Conservation (phyloP, 148 eudicot genomes). For the Amaranthus palmeri region DNA sequence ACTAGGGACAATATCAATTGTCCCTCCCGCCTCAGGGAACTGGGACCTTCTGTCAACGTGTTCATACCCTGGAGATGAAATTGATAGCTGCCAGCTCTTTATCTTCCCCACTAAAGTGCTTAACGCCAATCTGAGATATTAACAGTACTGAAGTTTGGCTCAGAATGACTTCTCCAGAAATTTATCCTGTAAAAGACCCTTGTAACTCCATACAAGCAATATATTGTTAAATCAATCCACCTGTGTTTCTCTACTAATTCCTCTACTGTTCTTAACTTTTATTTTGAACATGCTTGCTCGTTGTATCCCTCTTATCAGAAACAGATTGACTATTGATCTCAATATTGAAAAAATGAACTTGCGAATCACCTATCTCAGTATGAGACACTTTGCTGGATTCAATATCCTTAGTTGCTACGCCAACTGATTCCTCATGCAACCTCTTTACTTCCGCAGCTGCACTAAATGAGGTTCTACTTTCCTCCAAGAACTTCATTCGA, state of each 20-base stretch:
- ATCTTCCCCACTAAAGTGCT: constrained; percentile 23
- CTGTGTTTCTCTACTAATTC: constrained; percentile 28
- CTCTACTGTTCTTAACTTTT: constrained; percentile 31
- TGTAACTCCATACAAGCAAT: constrained; percentile 23
- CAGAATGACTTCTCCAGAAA: constrained; percentile 30
- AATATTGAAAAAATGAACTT: constrained; percentile 9
- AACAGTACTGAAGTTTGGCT: constrained; percentile 23
- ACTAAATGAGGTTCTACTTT: constrained; percentile 21
- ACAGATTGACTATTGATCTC: constrained; percentile 20
- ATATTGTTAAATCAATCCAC: constrained; percentile 26
- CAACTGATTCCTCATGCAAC: constrained; percentile 15
- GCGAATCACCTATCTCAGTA: constrained; percentile 22
- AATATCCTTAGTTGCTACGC: constrained; percentile 21
- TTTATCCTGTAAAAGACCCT: constrained; percentile 24
- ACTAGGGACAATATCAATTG: constrained; percentile 22
- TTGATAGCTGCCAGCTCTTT: constrained; percentile 24
- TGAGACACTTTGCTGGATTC: constrained; percentile 29
- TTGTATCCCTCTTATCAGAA: constrained; percentile 35
- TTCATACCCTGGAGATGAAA: constrained; percentile 31
- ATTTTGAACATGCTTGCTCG: too few relatives aligned
- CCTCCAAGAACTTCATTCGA: constrained; percentile 31
- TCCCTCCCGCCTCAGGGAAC: constrained; percentile 23
- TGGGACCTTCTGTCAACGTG: constrained; percentile 14
- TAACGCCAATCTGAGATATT: constrained; percentile 28
- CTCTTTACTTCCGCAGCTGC: constrained; percentile 26